Conservation (phyloP, 2,329 filamentous ascomycete species). For the Cercospora nicotianae region DNA sequence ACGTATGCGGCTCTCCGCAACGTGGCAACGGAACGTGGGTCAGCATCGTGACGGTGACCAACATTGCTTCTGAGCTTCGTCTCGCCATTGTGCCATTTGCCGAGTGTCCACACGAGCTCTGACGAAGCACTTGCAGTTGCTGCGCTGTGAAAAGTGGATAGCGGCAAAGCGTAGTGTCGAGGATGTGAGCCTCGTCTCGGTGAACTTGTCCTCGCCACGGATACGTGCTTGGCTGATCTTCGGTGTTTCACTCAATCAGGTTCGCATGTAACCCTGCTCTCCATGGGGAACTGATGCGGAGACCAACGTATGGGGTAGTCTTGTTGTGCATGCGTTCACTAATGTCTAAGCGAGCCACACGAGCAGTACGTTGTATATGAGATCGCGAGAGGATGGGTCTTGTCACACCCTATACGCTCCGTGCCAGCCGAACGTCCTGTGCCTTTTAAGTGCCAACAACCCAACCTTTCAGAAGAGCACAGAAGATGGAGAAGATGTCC, state of each 20-base stretch:
- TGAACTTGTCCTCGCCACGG: background rate
- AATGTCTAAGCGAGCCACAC: background rate
- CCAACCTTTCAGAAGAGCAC: background rate
- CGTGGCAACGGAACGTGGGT: background rate
- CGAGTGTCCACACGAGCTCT: background rate
- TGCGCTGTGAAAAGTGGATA: background rate
- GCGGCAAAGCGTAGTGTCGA: background rate
- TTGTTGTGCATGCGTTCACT: background rate
- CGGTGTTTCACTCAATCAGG: background rate
- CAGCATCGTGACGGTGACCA: background rate
- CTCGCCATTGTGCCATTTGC: background rate
- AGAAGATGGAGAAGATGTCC: background rate
- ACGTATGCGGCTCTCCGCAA: background rate
- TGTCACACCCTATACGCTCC: background rate
- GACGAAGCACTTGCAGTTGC: background rate
- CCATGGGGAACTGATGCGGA: background rate
- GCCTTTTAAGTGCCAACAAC: background rate
- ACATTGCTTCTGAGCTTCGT: background rate
- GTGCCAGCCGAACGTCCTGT: background rate
- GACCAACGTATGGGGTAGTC: background rate
- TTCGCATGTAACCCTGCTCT: background rate
- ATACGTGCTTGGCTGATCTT: background rate
- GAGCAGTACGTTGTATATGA: background rate
- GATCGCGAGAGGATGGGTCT: background rate
- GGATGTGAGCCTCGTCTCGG: conserved; percentile 1